phyloP scores from a whole-genome alignment of 1,284 basidiomycete species.

The Ceratobasidium sp. region DNA sequence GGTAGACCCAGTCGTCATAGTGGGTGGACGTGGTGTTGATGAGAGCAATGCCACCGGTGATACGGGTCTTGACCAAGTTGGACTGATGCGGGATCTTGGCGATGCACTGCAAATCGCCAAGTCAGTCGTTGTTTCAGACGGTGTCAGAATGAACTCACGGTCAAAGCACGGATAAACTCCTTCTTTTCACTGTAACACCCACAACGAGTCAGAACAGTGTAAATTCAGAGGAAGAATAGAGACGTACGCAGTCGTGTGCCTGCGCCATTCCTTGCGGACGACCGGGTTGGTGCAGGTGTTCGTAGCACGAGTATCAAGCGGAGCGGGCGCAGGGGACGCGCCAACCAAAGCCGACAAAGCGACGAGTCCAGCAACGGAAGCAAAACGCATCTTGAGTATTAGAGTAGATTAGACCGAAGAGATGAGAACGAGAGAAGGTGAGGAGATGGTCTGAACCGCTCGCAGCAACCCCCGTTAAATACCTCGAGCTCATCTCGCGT shows the following conservation, averaged over 20 bases:
- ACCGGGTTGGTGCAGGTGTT: slow-evolving; percentile 23
- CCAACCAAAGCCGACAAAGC: background rate
- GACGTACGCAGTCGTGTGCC: slow-evolving; percentile 27
- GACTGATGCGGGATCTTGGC: slow-evolving; percentile 19
- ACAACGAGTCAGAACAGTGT: background rate
- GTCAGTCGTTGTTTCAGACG: slow-evolving; percentile 1
- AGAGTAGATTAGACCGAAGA: slow-evolving; percentile 3
- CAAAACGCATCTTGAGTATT: slow-evolving; percentile 17
- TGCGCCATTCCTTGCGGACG: slow-evolving; percentile 37
- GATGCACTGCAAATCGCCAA: slow-evolving; percentile 17
- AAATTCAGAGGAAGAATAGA: background rate
- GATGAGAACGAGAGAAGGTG: background rate
- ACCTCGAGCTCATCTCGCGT: slow-evolving; percentile 9
- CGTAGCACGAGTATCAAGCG: slow-evolving; percentile 11
- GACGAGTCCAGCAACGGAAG: slow-evolving; percentile 10
- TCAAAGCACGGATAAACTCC: slow-evolving; percentile 39
- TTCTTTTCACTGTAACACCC: slow-evolving; percentile 23
- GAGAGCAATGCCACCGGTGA: slow-evolving; percentile 18
- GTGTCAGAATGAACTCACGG: background rate
- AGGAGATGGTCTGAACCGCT: background rate
- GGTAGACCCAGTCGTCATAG: slow-evolving; percentile 36
- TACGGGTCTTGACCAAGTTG: slow-evolving; percentile 26
- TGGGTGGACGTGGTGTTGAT: slow-evolving; percentile 15
- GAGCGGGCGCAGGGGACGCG: background rate
- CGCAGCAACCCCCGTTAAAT: slow-evolving; percentile 1